Base-by-base conservation (phyloP, 768 basidiomycete genomes). In the Cystofilobasidium ferigula region DNA sequence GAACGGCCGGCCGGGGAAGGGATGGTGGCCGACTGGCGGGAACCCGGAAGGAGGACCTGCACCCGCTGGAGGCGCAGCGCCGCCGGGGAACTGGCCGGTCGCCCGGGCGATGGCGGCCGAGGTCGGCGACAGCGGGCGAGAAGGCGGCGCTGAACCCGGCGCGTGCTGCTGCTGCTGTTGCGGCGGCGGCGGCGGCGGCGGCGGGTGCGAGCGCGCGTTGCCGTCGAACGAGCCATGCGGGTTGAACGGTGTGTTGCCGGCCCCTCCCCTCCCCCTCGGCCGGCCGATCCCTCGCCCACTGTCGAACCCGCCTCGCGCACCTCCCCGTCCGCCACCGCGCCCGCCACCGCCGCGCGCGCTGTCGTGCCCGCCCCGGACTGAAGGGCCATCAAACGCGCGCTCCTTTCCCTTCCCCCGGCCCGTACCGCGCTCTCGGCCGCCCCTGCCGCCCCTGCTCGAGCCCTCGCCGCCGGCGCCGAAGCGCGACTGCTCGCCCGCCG, bases 41-140 rank as follows among this genome's bases (percentile, higher is more conserved):
- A n/a, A 51, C 48, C 8, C 22, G 10, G 20, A 20, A 1, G 34
- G 20, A 3, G 14, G 35, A 7, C 20, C 34, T 12, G 13, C 18
- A 20, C 35, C 1, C 5, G 35, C 22, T 12, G 2, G 35, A n/a
- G 20, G 20, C 24, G 8, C 13, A 22, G 12, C 30, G 7, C 22
- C 35, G 16, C 6, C 10, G 30, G 35, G 32, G 28, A 57, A 28
- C 35, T 60, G 45, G 22, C 67, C 67, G 20, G 67, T 68, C 20
- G 67, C 67, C 28, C 67, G 61, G 42, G 67, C 67, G 57, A 68
- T 68, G 10, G 62, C 61, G 9, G 53, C 12, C 10, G 67, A 68
- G 2, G 67, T 68, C 1, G 67, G 67, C 34, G 67, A 68, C 67
- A 68, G 48, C n/a, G 67, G 61, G 34, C 62, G 32, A 1, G 54